Conservation (phyloP, 768 basidiomycete genomes). For the Russula griseocarnosa region DNA sequence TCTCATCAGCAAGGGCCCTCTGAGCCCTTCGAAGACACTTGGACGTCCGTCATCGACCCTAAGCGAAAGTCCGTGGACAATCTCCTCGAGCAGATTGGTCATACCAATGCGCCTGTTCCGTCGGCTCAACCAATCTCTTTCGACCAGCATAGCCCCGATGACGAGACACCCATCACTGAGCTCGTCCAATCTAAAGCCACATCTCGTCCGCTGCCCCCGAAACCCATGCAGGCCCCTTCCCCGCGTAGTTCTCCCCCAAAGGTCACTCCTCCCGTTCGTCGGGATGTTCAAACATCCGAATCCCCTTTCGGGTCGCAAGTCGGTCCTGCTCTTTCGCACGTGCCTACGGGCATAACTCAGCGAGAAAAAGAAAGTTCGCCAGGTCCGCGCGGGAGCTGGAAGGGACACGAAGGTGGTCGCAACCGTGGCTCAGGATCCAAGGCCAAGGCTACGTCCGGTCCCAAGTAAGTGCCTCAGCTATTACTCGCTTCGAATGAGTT, state of each 20-base stretch:
- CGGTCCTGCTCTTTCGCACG: constrained; percentile 35
- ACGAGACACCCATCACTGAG: constrained; percentile 36
- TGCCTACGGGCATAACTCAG: constrained; percentile 35
- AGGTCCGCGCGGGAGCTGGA: constrained; percentile 48
- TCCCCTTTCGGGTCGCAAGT: constrained; percentile 42
- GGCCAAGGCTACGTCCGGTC: constrained; percentile 50
- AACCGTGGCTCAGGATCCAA: constrained; percentile 43
- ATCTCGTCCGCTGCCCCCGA: constrained; percentile 60
- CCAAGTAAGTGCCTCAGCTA: constrained; percentile 42
- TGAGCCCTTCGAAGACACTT: constrained; percentile 54
- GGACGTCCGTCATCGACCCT: constrained; percentile 49
- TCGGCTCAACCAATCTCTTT: constrained; percentile 32
- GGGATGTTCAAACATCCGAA: constrained; percentile 48
- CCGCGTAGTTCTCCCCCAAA: constrained; percentile 69
- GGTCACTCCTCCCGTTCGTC: constrained; percentile 43
- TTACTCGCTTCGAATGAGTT: background rate
- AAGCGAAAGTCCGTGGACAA: constrained; percentile 84
- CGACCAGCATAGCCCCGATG: constrained; percentile 33
- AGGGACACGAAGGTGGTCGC: constrained; percentile 36
- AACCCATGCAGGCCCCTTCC: constrained; percentile 48
- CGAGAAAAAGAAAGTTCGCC: constrained; percentile 70
- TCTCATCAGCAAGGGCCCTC: constrained; percentile 40
- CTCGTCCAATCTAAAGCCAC: constrained; percentile 43
- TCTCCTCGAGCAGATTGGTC: constrained; percentile 66
- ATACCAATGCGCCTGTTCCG: constrained; percentile 39